Evolutionary conservation across 192 early-diverging fungal genomes (phyloP).

Genomic region (Entophlyctis helioformis): DNA sequence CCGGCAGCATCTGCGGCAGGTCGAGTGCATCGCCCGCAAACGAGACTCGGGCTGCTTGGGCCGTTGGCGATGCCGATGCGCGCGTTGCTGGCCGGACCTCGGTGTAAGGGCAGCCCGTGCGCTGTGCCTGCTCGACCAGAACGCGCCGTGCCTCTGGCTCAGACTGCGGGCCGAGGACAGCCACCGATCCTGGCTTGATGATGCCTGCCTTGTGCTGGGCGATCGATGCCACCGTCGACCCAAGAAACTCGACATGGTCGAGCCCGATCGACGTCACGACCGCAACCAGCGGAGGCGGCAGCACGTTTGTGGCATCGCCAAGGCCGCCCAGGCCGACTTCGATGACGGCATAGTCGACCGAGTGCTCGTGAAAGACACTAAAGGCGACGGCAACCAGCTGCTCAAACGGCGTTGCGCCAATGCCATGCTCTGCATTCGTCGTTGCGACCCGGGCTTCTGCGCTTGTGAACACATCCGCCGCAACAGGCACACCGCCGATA

Average conservation of each 20-base stretch:
- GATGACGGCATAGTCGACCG: slow-evolving; percentile 62
- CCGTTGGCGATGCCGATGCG: not conserved
- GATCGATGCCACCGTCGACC: slow-evolving; percentile 53
- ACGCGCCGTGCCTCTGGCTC: slow-evolving; percentile 19
- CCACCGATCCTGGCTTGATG: slow-evolving; percentile 32
- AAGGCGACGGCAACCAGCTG: slow-evolving; percentile 40
- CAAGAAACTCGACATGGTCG: slow-evolving; percentile 67
- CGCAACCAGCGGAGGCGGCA: slow-evolving; percentile 28
- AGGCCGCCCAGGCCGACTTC: slow-evolving; percentile 76
- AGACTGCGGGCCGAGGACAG: slow-evolving; percentile 39
- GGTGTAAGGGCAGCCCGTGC: not conserved
- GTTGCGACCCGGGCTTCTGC: not conserved
- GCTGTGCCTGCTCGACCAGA: slow-evolving; percentile 1
- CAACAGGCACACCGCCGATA: slow-evolving; percentile 40
- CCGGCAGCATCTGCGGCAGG: slow-evolving; percentile 49
- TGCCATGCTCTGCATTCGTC: slow-evolving; percentile 8
- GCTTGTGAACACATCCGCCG: slow-evolving; percentile 18
- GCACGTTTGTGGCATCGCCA: slow-evolving; percentile 79
- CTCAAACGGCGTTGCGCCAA: slow-evolving; percentile 60
- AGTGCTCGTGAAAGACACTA: slow-evolving; percentile 17
- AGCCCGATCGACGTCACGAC: slow-evolving; percentile 58
- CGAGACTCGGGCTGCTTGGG: not conserved
- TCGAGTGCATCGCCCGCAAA: slow-evolving; percentile 5
- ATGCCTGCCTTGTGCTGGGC: slow-evolving; percentile 73
- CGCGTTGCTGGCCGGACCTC: not conserved